phyloP scores from a whole-genome alignment of 805 yeast genomes.

The Pichia californica region DNA sequence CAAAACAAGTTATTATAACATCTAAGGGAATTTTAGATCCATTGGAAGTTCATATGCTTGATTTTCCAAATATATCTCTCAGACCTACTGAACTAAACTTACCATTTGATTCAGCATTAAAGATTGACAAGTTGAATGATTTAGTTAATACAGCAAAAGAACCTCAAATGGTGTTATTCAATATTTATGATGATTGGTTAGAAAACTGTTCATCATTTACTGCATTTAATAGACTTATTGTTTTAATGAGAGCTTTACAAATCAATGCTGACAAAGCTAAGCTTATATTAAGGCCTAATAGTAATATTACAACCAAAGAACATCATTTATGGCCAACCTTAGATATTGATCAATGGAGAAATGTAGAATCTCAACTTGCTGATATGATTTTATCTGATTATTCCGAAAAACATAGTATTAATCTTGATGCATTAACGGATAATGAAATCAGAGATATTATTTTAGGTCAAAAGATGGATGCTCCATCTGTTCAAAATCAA shows the following conservation, averaged over 20 bases:
- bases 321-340: constrained; percentile 95
- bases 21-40: constrained; percentile 92
- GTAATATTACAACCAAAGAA: constrained; percentile 57
- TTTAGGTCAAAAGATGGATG: constrained; percentile 87
- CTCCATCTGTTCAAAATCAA: constrained; percentile 84
- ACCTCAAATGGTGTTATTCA: constrained; percentile 87
- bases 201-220: constrained; percentile 78
- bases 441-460: constrained; percentile 91
- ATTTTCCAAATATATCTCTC: constrained; percentile 86
- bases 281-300: constrained; percentile 68
- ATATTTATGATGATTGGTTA: constrained; percentile 93
- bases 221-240: constrained; percentile 82
- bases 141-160: constrained; percentile 81
- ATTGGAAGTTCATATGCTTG: constrained; percentile 92
- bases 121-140: constrained; percentile 72
- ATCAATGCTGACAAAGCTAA: constrained; percentile 73
- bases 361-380: constrained; percentile 79
- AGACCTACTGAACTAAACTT: constrained; percentile 83
- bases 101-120: constrained; percentile 84
- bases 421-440: constrained; percentile 82
- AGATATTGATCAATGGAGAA: constrained; percentile 84
- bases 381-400: constrained; percentile 84
- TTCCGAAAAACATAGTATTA: constrained; percentile 78
- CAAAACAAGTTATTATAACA: constrained; percentile 84
- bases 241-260: constrained; percentile 76